Percentiles rank a stretch among this genome's conserved stretches.
phyloP scores from a whole-genome alignment of 768 basidiomycete species.

The Lactarius evosmus region DNA sequence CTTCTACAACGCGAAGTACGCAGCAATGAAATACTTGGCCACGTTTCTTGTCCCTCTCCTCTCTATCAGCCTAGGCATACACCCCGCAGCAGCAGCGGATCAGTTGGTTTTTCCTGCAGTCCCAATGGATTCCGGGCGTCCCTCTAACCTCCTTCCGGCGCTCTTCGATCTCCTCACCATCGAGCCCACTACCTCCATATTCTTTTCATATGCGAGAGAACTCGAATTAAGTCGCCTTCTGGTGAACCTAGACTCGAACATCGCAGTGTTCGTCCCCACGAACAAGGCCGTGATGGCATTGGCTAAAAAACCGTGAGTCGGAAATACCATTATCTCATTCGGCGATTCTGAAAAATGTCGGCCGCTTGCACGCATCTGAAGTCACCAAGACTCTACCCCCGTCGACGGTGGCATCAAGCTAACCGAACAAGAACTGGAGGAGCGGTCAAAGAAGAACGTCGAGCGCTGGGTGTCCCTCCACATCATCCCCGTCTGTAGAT shows the following conservation, averaged over 20 bases:
- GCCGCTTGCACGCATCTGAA: constrained; percentile 31
- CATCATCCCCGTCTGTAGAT: constrained; percentile 67
- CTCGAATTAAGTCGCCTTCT: constrained; percentile 56
- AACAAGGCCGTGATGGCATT: constrained; percentile 87
- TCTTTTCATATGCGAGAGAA: constrained; percentile 80
- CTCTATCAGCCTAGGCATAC: constrained; percentile 3
- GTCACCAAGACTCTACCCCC: constrained; percentile 55
- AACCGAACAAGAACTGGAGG: constrained; percentile 65
- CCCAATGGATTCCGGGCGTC: constrained; percentile 8
- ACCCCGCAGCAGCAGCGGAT: constrained; percentile 4
- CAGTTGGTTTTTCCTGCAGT: constrained; percentile 10
- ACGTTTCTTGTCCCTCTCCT: constrained; percentile 7
- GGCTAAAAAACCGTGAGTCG: constrained; percentile 73
- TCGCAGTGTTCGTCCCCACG: constrained; percentile 76
- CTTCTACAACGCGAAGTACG: neutral
- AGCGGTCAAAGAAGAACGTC: constrained; percentile 59
- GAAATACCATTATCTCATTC: no score
- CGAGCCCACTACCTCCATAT: constrained; percentile 71
- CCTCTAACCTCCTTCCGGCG: constrained; percentile 39
- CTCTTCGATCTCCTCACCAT: constrained; percentile 78
- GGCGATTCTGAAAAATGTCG: neutral
- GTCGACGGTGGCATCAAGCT: constrained; percentile 49
- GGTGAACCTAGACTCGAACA: constrained; percentile 31
- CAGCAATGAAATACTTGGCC: constrained; percentile 15
- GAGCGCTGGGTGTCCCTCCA: constrained; percentile 80